Evolutionary conservation across 306 rosid genomes (phyloP), one percentile per base, ranked within the genome.

Genomic region (Phaseolus lunatus): DNA sequence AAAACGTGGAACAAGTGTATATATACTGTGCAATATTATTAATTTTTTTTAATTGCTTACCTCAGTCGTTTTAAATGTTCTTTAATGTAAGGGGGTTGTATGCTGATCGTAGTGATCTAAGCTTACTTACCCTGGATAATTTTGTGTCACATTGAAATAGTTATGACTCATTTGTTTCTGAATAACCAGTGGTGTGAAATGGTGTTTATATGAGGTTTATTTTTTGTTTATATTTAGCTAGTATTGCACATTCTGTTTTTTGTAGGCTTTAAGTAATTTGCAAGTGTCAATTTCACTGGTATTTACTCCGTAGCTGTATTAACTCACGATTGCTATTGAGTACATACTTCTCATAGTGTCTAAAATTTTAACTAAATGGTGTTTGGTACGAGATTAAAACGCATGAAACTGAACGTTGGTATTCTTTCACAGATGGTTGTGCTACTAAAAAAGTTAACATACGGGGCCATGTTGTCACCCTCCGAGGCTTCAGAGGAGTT

Each of bases 401-500:
- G 48, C 33, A 22, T 22, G 61, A 53, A 39, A 58, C 47, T 68
- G 49, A 85, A 77, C 63, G 66, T 26, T 63, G 61, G 61, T 81
- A 71, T 73, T 75, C 73, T 77, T 84, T 62, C 67, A 81, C 97
- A 90, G 97, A 89, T 95, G 98, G 96, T 92, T 87, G 92, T 92
- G 52, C 87, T 95, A 5, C 83, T 95, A 80, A 95, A 95, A 80
- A 95, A 92, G 86, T 92, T 95, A 79, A 95, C 98, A 12, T 86
- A 84, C 24, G 97, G 97, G 75, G 98, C 97, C 50, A 70, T 95
- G 84, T 86, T 95, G 67, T 84, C 97, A 72, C 97, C 97, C 22
- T 82, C 86, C 2, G 96, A 95, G 69, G 98, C 98, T 49, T 95
- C 98, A 48, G 98, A 95, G 85, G 98, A 95, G 90, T 90, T 95